Evolutionary conservation across 2,329 filamentous ascomycete genomes (phyloP), one percentile per base, ranked within the genome.

Genomic region (Beauveria rudraprayagi): DNA sequence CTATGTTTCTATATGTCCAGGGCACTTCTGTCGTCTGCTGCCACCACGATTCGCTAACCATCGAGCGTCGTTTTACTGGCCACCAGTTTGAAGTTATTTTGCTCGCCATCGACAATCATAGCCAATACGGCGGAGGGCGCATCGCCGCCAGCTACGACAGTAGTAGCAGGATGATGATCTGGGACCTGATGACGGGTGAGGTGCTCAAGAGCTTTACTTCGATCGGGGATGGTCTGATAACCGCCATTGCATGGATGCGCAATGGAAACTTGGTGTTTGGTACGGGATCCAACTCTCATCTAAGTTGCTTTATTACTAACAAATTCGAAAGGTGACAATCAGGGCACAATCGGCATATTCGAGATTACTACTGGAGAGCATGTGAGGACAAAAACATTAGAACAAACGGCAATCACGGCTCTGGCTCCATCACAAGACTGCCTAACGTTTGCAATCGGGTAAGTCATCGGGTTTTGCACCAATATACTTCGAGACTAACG

Each of bases 201-300:
- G 92, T 97, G 74, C 83, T 97, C 62, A 87, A 93, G 44, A 84
- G 92, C n/a, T 97, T 97, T 76, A 87, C 88, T 26, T 94, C 92
- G 0, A 97, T 96, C 70, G 19, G 44, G 2, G 91, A 96, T 70
- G 85, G 90, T 66, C 82, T 97, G 65, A 87, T 87, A 24, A 88
- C 91, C 34, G 93, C 92, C 43, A 34, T 61, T 24, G 82, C 90
- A 14, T 99, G 94, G 91, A 97, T 99, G 92, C 84, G 88, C 50
- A 97, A 97, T 76, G 94, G 94, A 60, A 96, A 96, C 76, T 88
- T 99, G 66, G 93, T 91, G 43, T 97, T 97, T 79, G 94, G 93
- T 97, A 80, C 74, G 86, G 34, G 5, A n/a, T 11, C 16, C 6
- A 4, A 24, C 2, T 17, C 9, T 2, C 3, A 34, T 24, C 10